Evolutionary conservation across 805 yeast genomes (phyloP).

Genomic region (Saturnispora dispora): DNA sequence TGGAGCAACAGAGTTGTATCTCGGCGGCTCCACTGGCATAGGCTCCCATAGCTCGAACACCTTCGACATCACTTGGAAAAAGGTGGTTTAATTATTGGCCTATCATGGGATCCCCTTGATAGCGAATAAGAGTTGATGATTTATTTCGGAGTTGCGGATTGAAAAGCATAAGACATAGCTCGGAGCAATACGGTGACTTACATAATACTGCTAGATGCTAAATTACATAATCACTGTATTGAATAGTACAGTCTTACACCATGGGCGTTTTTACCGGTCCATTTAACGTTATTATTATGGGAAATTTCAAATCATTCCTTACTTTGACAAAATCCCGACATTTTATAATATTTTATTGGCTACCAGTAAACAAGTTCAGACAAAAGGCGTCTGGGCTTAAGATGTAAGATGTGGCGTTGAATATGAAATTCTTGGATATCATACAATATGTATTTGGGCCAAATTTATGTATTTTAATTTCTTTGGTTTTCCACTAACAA

Average conservation of each 20-base stretch:
- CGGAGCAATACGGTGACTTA: not conserved
- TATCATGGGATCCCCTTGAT: not conserved
- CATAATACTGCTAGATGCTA: not conserved
- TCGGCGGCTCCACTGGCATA: conserved; percentile 32
- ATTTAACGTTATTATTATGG: not conserved
- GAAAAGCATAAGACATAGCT: not conserved
- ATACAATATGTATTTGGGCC: no score
- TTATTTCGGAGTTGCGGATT: conserved; percentile 1
- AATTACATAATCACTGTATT: not conserved
- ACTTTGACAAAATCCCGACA: no score
- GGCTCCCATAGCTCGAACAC: conserved; percentile 24
- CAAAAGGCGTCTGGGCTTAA: no score
- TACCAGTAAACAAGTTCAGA: no score
- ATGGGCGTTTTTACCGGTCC: not conserved
- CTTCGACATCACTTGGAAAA: not conserved
- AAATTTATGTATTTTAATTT: no score
- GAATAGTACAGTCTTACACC: not conserved
- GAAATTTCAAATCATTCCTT: no score
- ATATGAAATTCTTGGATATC: no score
- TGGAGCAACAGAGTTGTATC: conserved; percentile 29
- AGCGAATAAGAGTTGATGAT: not conserved
- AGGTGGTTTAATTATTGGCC: not conserved
- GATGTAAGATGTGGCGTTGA: no score
- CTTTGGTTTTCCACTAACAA: no score
- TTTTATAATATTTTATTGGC: no score